These are phyloP conservation scores for Rhodotorula sp. DNA, from an alignment of 1,284 basidiomycete species.

Conservation along the genomic window DNA sequence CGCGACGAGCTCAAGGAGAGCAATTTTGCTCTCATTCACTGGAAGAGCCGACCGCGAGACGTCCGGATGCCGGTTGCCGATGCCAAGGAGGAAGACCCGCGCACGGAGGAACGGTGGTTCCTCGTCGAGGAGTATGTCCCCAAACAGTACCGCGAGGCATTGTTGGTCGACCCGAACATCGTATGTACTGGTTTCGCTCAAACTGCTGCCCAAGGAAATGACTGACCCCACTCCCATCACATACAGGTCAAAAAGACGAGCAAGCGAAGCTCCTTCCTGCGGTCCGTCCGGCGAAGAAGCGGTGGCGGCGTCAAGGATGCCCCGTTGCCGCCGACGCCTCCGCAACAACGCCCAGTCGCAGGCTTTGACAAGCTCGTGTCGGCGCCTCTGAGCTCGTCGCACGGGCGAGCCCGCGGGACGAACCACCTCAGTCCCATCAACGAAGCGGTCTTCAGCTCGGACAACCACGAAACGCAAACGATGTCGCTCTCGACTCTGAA, in stretches of 20 bases:
- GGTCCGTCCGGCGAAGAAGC: conserved; percentile 28
- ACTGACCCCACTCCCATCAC: background rate
- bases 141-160: conserved; percentile 40
- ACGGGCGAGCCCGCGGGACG: background rate
- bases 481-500: conserved; percentile 29
- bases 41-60: conserved; percentile 33
- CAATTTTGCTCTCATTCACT: conserved; percentile 44
- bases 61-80: background rate
- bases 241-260: conserved; percentile 23
- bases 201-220: no score
- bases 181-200: conserved; percentile 11
- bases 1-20: conserved; percentile 46
- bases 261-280: conserved; percentile 39
- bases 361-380: conserved; percentile 2
- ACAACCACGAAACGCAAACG: conserved; percentile 19
- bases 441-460: conserved; percentile 30
- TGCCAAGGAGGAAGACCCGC: conserved; percentile 14
- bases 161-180: conserved; percentile 35
- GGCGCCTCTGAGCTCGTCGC: conserved; percentile 4
- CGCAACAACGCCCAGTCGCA: background rate
- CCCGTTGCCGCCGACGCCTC: background rate
- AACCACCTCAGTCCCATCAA: conserved; percentile 25
- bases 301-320: background rate
- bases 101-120: conserved; percentile 44
- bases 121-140: conserved; percentile 46